Percentiles rank a stretch among this genome's conserved stretches.
Evolutionary conservation across 495 filamentous ascomycete genomes (phyloP).

Genomic region (Achaetomiella virescens): DNA sequence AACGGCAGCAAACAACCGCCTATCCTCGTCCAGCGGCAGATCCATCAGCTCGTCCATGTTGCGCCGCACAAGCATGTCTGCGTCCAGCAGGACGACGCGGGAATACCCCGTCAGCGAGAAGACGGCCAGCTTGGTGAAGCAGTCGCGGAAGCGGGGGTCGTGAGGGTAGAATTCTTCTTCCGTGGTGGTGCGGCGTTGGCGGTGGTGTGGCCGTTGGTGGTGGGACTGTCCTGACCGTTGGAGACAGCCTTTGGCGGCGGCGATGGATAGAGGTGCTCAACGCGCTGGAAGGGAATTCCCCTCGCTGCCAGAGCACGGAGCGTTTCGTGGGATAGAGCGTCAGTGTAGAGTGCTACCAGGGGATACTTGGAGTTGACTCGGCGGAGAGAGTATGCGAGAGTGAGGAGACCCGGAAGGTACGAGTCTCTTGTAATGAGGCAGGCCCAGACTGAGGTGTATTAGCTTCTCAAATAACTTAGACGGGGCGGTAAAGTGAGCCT

Average conservation of each 20-base stretch:
- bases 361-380: slow-evolving; percentile 54
- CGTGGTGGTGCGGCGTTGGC: background rate
- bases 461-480: background rate
- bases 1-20: background rate
- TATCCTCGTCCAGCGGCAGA: slow-evolving; percentile 50
- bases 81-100: slow-evolving; percentile 72
- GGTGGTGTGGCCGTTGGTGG: slow-evolving; percentile 30
- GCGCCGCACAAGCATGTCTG: slow-evolving; percentile 69
- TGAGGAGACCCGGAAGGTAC: slow-evolving; percentile 68
- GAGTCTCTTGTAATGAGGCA: slow-evolving; percentile 68
- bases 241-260: slow-evolving; percentile 45
- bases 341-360: slow-evolving; percentile 70
- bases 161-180: slow-evolving; percentile 17
- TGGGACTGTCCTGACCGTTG: slow-evolving; percentile 17
- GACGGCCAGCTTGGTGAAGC: slow-evolving; percentile 76
- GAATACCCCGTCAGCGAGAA: slow-evolving; percentile 67
- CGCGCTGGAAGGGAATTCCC: slow-evolving; percentile 54
- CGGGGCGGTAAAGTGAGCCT: background rate
- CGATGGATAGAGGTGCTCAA: slow-evolving; percentile 58
- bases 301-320: slow-evolving; percentile 57
- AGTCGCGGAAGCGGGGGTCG: slow-evolving; percentile 72
- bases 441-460: slow-evolving; percentile 57
- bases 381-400: slow-evolving; percentile 64
- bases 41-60: slow-evolving; percentile 91
- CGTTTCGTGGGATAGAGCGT: slow-evolving; percentile 56